Percentiles rank a stretch among this genome's conserved stretches.
Conservation (phyloP, 164 flowering plant genomes). For the Piper longum region DNA sequence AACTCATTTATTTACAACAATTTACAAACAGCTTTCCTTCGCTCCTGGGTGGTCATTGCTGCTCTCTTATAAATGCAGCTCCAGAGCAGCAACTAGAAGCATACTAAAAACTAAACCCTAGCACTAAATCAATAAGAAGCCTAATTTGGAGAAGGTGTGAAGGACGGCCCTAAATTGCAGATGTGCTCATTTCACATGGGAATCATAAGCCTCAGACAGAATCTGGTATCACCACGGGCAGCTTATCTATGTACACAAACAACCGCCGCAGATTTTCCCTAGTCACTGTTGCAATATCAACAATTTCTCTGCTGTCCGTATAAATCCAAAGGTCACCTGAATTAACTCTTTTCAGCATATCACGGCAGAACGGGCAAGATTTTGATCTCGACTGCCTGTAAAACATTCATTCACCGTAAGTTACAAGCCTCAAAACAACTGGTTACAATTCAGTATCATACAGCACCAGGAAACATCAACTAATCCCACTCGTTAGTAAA, state of each 20-base stretch:
- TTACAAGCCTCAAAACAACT: background rate
- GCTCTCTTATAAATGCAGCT: background rate
- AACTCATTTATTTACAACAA: background rate
- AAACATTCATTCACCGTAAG: background rate
- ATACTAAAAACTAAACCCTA: background rate
- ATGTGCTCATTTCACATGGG: constrained; percentile 6
- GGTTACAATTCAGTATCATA: background rate
- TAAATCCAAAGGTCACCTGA: constrained; percentile 70
- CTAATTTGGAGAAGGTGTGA: background rate
- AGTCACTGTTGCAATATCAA: constrained; percentile 42
- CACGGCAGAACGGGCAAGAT: constrained; percentile 90
- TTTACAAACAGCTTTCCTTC: constrained; percentile 1
- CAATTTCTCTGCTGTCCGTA: constrained; percentile 35
- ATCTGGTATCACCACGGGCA: constrained; percentile 40
- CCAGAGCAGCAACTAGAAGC: background rate
- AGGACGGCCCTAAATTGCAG: background rate
- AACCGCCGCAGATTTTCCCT: constrained; percentile 53
- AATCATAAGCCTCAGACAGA: constrained; percentile 34
- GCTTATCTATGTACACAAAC: constrained; percentile 44
- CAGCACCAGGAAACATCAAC: too few species aligned
- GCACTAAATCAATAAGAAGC: background rate
- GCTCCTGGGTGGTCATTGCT: background rate
- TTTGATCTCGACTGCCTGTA: constrained; percentile 63
- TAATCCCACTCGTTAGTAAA: too few species aligned
- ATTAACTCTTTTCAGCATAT: constrained; percentile 46